Evolutionary conservation across 2,329 filamentous ascomycete genomes (phyloP), one percentile per base, ranked within the genome.

Genomic region (Penicillium sp.): DNA sequence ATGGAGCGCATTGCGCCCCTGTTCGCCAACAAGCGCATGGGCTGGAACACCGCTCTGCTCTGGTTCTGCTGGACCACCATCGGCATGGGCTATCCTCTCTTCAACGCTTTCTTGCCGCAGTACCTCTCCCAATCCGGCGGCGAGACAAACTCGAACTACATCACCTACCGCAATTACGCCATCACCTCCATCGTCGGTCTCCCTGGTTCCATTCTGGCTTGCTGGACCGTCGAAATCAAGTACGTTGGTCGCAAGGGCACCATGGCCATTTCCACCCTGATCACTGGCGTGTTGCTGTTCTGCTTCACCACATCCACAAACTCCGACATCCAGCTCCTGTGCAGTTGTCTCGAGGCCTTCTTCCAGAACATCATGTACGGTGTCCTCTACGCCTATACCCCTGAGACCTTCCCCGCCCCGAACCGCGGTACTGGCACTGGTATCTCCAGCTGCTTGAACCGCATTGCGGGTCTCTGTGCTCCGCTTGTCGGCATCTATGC

Each of bases 71-170:
- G 88, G 88, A 77, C 83, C 0, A 83, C 81, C 12, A 90, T 94
- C 57, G 88, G 88, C 45, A 86, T 94, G 80, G 88, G 84, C 1
- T 94, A 91, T 61, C 87, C 87, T 0, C 78, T 95, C 5, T 95
- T 91, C 77, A 93, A 91, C 68, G 85, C 87, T 43, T 94, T 94
- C 70, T 75, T 95, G 19, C 88, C 88, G 0, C 86, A 93, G 58
- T 93, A 93, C 63, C 81, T 94, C 51, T 79, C 82, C 22, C 78
- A 81, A 49, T 77, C 80, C 24, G 72, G 72, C 10, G 79, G 82
- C 22, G 77, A 80, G 52, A 77, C 79, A 32, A 71, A 70, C 24
- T 65, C 70, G 7, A 64, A 65, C 32, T 64, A 67, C 43, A 67
- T 69, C 31, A 73, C 69, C 32, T 94, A 93, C 72, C 82, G 86